Evolutionary conservation across 441 rosid genomes (phyloP), one percentile per base, ranked within the genome.

Genomic region (Adansonia madagascariensis): DNA sequence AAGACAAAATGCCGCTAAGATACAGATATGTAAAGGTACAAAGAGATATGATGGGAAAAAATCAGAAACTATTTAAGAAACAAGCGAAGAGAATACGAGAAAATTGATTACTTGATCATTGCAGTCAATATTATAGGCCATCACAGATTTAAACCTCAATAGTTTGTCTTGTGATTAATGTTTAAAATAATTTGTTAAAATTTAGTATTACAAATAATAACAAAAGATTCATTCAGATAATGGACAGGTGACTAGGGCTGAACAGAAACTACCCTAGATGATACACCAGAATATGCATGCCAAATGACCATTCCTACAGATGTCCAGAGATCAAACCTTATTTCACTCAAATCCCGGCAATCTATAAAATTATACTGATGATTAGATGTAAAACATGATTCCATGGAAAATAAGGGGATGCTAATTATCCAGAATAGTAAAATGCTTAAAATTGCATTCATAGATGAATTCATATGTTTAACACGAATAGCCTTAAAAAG

Each of bases 401-500:
- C 75, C 15, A 1, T n/a, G 49, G 17, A 71, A 71, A 55, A 35
- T 52, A 71, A 71, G 47, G 17, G 35, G 44, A 31, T 8, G 59
- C 60, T 22, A 70, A 70, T 70, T 70, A 12, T 31, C 27, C 62
- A 69, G 0, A 31, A 27, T n/a, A 35, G 46, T 53, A 31, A 71
- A 8, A 35, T 35, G 20, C 11, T 53, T 18, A 71, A 52, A 53
- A 71, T 71, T 53, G 31, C 53, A 71, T 9, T 53, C 62, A 35
- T 53, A 31, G 49, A 53, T n/a, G 63, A 31, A 55, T 39, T 53
- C 75, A 53, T 8, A 53, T 27, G 20, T 71, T 31, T 50, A 47
- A 44, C 18, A 68, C 8, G 9, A 52, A 52, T 31, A 53, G 62
- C 44, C 46, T 35, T n/a, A 31, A 55, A 96, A 56, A 57, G 52